Conservation (phyloP, 2,329 filamentous ascomycete genomes). For the Xylariomycetidae sp. region DNA sequence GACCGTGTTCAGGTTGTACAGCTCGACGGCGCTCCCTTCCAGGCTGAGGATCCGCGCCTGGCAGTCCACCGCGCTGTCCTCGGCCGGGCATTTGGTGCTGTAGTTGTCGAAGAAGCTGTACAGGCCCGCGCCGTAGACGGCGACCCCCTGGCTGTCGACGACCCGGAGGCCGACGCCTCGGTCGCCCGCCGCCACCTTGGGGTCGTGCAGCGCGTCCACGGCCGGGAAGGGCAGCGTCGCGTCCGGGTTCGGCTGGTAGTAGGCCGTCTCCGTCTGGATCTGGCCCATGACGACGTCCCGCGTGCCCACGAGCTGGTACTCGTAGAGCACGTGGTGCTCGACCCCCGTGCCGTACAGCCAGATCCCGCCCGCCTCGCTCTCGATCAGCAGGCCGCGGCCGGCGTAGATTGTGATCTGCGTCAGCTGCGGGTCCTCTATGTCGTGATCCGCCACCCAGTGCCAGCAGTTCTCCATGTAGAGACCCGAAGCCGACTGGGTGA, state of each 20-base stretch:
- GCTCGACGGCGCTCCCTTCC: neutral
- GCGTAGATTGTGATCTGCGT: constrained; percentile 45
- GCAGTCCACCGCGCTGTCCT: neutral
- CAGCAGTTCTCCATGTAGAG: constrained; percentile 41
- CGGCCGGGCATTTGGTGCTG: neutral
- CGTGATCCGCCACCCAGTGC: constrained; percentile 42
- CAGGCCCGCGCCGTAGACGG: too few species aligned
- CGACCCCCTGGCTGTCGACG: too few species aligned
- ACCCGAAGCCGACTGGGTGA: constrained; percentile 33
- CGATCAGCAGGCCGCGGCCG: constrained; percentile 44
- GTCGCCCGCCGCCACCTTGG: too few species aligned
- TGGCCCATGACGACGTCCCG: constrained; percentile 59
- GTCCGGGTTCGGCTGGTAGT: constrained; percentile 63
- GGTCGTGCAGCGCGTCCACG: constrained; percentile 31
- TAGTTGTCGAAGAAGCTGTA: too few species aligned
- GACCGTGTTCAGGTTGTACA: constrained; percentile 7
- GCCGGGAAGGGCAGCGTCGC: constrained; percentile 53
- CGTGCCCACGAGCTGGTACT: constrained; percentile 61
- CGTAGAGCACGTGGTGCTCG: constrained; percentile 64
- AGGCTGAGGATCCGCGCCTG: constrained; percentile 1
- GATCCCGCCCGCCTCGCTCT: constrained; percentile 37
- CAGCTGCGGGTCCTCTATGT: constrained; percentile 41
- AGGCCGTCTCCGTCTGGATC: constrained; percentile 67
- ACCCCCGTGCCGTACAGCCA: constrained; percentile 63
- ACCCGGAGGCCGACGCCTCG: too few species aligned